Evolutionary conservation across 2,329 filamentous ascomycete genomes (phyloP).

Genomic region (Chrysoporthe deuterocubensis): DNA sequence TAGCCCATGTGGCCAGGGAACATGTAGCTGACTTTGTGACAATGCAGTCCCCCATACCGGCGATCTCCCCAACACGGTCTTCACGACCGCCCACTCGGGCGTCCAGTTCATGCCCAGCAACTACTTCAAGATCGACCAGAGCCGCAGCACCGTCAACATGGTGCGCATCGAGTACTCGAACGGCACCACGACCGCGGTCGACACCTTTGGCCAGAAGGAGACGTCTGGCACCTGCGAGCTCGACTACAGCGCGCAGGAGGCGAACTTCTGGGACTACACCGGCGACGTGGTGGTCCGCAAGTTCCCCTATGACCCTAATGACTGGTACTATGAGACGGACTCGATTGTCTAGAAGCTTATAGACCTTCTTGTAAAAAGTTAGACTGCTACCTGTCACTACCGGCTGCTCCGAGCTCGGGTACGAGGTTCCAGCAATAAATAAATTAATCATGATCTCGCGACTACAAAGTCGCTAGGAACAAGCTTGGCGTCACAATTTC

Average conservation of each 20-base stretch:
- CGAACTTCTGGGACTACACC: slow-evolving; percentile 37
- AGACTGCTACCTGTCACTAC: background rate
- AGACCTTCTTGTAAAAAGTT: background rate
- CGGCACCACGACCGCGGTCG: slow-evolving; percentile 36
- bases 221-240: slow-evolving; percentile 34
- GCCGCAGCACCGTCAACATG: slow-evolving; percentile 45
- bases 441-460: too few relatives aligned
- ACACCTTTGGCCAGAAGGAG: slow-evolving; percentile 39
- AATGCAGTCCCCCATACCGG: slow-evolving; percentile 44
- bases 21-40: background rate
- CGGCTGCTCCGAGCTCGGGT: too few relatives aligned
- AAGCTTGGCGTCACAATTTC: too few relatives aligned
- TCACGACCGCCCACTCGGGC: slow-evolving; percentile 50
- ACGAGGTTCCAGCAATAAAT: too few relatives aligned
- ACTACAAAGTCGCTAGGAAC: too few relatives aligned
- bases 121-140: slow-evolving; percentile 47
- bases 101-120: slow-evolving; percentile 50
- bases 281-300: slow-evolving; percentile 43
- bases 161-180: slow-evolving; percentile 44
- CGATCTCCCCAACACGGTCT: slow-evolving; percentile 49
- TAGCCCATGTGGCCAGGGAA: background rate
- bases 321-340: slow-evolving; percentile 40
- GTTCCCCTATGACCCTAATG: slow-evolving; percentile 43
- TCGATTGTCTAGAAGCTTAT: slow-evolving; percentile 31
- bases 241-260: slow-evolving; percentile 33